Base-by-base conservation (phyloP, 106 monocot species). In the Gastrodia elata region DNA sequence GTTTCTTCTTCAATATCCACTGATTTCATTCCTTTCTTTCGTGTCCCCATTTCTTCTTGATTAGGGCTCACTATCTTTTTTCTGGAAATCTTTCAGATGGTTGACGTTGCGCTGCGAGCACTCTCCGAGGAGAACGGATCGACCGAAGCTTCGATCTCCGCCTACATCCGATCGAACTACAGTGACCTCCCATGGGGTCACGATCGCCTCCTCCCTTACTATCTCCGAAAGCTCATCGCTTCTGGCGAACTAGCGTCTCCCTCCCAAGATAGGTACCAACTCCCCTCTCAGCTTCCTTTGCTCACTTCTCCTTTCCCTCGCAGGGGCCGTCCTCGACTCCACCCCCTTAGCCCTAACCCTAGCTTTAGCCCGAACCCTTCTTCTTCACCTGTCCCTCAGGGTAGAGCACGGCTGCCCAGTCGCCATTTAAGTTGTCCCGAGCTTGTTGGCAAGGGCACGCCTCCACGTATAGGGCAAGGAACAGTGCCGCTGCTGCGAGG, bases 191-290 rank as follows among this genome's bases (percentile, higher is more conserved):
- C 83, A 0, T 16, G 8, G 46, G 78, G 38, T 2, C 78, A 78
- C 55, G 65, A 75, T 30, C 42, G 30, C 15, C 43, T 82, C 4
- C 57, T 82, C 33, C 74, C 74, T 38, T 82, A 78, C 78, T 82
- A 82, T 48, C 78, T 82, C 38, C 2, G 38, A 40, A 74, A 71
- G 64, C 78, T 78, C 28, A 74, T 70, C 26, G 65, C 0, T 8
- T 18, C 5, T 0, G 78, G 75, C 0, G 78, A 83, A 59, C 48
- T 83, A 28, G 24, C 38, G 14, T 39, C 16, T 64, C 38, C 71
- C 10, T 39, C 39, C 1, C 46, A 9, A 2, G 78, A 52, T 11
- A 49, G 78, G 2, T 83, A 71, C 27, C 1, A 34, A 10, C 3
- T 65, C 1, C 22, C 36, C 64, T 5, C 38, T 6, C 1, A 67